Evolutionary conservation across 2,329 filamentous ascomycete genomes (phyloP), one percentile per base, ranked within the genome.

Genomic region (Aspergillus sp.): DNA sequence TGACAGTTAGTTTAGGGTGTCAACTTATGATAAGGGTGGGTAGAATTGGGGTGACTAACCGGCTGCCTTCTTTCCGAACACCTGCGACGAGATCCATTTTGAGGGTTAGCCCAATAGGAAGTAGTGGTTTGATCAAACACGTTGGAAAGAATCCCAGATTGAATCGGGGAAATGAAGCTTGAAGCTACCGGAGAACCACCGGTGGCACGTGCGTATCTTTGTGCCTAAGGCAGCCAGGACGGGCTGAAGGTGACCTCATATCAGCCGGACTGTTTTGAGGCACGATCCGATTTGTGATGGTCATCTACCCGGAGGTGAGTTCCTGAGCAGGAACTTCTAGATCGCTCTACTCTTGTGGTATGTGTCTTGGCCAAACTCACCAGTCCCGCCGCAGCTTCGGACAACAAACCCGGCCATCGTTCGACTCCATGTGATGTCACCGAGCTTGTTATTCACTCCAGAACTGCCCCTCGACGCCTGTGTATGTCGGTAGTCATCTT

Each of bases 21-120:
- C 11, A 15, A 2, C 41, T 3, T 2, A 36, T 11, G 1, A 32
- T 11, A 2, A 36, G 11, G 11, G 8, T 4, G 1, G 39, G 8
- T 4, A 13, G 38, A 25, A 17, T 17, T 15, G 3, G 17, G 2
- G 58, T 11, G 36, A 38, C 77, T 68, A 73, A 89, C 70, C 92
- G 95, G 64, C 84, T 87, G 64, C 87, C 87, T 75, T 96, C 94
- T 79, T 99, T 98, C 72, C 93, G 91, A 63, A 99, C 90, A 44
- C 90, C 92, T 61, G 93, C 91, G 57, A 98, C 87, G 58, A 99
- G 86, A 84, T 99, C 95, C 95, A 99, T 97, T 59, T 25, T 78
- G 48, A 25, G 23, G 62, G 64, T 32, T 55, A 36, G 11, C 8
- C 41, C 23, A 56, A 53, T 63, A 59, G 39, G 42, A 49, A 53